phyloP scores from a whole-genome alignment of 2,329 filamentous ascomycete species.

The Eutypella sp. region DNA sequence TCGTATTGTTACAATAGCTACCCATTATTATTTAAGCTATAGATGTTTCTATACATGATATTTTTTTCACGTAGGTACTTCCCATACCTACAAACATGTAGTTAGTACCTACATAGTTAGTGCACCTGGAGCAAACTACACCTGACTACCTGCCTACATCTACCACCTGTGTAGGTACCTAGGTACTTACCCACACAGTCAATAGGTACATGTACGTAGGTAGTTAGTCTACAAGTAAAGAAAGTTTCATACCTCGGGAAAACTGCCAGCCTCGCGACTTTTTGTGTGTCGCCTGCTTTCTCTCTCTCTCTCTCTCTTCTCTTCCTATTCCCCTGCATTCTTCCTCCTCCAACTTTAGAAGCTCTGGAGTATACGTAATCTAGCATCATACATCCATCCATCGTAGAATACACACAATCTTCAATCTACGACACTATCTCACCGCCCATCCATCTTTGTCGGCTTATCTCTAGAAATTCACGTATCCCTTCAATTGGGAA shows the following conservation, averaged over 20 bases:
- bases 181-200: not conserved
- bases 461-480: no score
- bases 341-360: no score
- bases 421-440: no score
- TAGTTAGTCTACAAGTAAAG: not conserved
- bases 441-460: not conserved
- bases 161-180: not conserved
- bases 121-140: not conserved
- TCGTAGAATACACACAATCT: not conserved
- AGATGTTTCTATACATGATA: no score
- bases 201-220: not conserved
- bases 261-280: not conserved
- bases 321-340: no score
- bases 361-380: no score
- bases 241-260: no score
- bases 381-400: not conserved
- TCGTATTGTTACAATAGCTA: no score
- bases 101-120: no score
- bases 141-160: not conserved
- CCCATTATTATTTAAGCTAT: no score
- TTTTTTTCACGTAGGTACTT: no score
- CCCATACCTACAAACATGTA: no score
- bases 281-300: not conserved
- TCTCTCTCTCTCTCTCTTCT: not conserved
- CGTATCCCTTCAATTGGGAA: not conserved